These are phyloP conservation scores for Mesotaenium endlicherianum DNA, from an alignment of 139 green algal species.

Conservation along the genomic window DNA sequence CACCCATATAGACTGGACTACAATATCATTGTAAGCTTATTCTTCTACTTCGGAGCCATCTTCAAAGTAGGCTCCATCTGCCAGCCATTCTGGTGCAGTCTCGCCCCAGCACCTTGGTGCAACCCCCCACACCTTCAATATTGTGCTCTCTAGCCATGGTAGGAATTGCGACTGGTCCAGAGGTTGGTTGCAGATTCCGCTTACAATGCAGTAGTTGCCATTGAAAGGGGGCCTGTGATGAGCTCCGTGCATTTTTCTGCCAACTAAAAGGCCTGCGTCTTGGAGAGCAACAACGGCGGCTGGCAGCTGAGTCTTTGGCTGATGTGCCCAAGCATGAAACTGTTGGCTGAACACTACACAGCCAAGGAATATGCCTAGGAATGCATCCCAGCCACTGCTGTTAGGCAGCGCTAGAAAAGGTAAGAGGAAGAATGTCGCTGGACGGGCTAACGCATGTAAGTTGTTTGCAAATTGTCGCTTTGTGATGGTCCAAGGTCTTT, in stretches of 20 bases:
- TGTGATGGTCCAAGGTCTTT: slow-evolving; percentile 95
- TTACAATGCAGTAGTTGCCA: slow-evolving; percentile 97
- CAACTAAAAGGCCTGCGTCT: slow-evolving; percentile 78
- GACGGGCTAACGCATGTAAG: slow-evolving; percentile 72
- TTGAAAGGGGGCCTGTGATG: slow-evolving; percentile 93
- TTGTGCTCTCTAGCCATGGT: slow-evolving; percentile 62
- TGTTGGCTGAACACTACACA: slow-evolving; percentile 89
- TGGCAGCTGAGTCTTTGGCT: slow-evolving; percentile 81
- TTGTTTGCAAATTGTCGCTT: slow-evolving; percentile 91
- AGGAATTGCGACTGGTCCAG: slow-evolving; percentile 77
- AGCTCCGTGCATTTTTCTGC: slow-evolving; percentile 77
- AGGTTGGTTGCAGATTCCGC: slow-evolving; percentile 80
- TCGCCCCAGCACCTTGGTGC: slow-evolving; percentile 88
- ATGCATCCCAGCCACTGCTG: slow-evolving; percentile 59
- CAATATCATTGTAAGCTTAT: too few species aligned
- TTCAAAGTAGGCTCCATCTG: slow-evolving; percentile 22
- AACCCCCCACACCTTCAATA: slow-evolving; percentile 72
- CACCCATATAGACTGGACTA: too few species aligned
- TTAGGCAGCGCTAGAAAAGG: slow-evolving; percentile 53
- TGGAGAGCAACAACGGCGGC: slow-evolving; percentile 72
- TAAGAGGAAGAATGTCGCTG: slow-evolving; percentile 46
- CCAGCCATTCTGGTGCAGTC: slow-evolving; percentile 25
- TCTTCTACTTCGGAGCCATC: slow-evolving; percentile 16
- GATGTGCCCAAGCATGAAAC: slow-evolving; percentile 95
- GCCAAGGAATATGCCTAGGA: slow-evolving; percentile 71